Conservation (phyloP, 1,284 basidiomycete genomes). For the Entoloma clypeatum region DNA sequence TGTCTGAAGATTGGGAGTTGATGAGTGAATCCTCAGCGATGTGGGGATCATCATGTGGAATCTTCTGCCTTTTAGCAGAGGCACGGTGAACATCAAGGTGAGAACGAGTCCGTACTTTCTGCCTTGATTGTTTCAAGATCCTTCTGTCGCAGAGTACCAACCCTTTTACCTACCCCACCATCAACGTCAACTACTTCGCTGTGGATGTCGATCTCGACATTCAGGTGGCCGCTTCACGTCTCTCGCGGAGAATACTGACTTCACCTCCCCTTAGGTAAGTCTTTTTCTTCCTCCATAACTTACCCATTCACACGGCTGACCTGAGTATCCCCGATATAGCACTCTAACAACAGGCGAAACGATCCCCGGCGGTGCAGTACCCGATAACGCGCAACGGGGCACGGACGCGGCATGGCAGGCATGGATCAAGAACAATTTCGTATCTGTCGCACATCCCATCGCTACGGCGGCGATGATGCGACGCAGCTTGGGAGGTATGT, state of each 20-base stretch:
- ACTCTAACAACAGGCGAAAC: conserved; percentile 37
- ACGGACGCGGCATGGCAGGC: conserved; percentile 41
- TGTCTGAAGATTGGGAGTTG: neutral
- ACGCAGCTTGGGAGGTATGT: conserved; percentile 49
- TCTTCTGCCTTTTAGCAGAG: conserved; percentile 51
- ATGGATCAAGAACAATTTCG: conserved; percentile 41
- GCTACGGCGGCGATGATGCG: conserved; percentile 63
- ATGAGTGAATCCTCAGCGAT: conserved; percentile 24
- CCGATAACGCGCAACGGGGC: conserved; percentile 39
- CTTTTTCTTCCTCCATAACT: neutral
- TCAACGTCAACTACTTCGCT: conserved; percentile 48
- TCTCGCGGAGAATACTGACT: conserved; percentile 42
- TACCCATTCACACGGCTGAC: neutral
- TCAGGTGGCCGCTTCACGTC: conserved; percentile 44
- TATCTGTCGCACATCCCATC: conserved; percentile 52
- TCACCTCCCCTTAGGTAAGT: conserved; percentile 38
- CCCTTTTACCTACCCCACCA: conserved; percentile 42
- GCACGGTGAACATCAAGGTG: conserved; percentile 46
- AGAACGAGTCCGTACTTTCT: conserved; percentile 7
- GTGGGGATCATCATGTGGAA: conserved; percentile 50
- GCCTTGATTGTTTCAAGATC: neutral
- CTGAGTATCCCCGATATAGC: conserved; percentile 16
- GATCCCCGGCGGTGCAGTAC: conserved; percentile 40
- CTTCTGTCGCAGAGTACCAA: conserved; percentile 33
- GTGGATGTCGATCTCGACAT: conserved; percentile 46